Conservation (phyloP, 371 early-diverging fungal genomes). For the Lichtheimia ornata region DNA sequence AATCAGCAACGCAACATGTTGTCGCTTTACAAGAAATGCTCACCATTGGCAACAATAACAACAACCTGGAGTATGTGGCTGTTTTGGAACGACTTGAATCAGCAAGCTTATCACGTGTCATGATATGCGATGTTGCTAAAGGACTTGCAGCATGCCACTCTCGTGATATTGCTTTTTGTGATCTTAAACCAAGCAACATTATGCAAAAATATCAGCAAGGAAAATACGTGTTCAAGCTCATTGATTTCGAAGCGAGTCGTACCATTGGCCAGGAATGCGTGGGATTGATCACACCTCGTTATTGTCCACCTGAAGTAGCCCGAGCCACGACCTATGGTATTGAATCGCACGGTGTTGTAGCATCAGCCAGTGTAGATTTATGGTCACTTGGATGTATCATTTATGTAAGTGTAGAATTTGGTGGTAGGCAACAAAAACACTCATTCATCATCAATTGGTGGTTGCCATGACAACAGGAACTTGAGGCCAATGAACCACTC, state of each 20-base stretch:
- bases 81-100: slow-evolving; percentile 41
- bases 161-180: slow-evolving; percentile 31
- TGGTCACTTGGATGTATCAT: slow-evolving; percentile 51
- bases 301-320: slow-evolving; percentile 48
- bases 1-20: slow-evolving; percentile 23
- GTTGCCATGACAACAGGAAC: slow-evolving; percentile 19
- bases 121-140: slow-evolving; percentile 5
- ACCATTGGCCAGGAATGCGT: slow-evolving; percentile 39
- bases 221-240: slow-evolving; percentile 25
- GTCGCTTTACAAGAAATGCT: slow-evolving; percentile 45
- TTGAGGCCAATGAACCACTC: slow-evolving; percentile 41
- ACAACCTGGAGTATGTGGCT: slow-evolving; percentile 32
- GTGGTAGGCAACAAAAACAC: background rate
- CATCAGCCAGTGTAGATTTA: slow-evolving; percentile 43
- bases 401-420: slow-evolving; percentile 15
- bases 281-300: slow-evolving; percentile 29
- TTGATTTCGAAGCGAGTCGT: slow-evolving; percentile 51
- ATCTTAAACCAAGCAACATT: slow-evolving; percentile 41
- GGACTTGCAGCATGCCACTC: slow-evolving; percentile 38
- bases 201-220: slow-evolving; percentile 29
- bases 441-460: background rate
- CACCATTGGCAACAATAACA: slow-evolving; percentile 28
- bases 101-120: slow-evolving; percentile 6
- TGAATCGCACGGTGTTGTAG: slow-evolving; percentile 46
- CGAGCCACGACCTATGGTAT: slow-evolving; percentile 48